Conservation (phyloP, 352 stramenopile genomes). For the Globisporangium polare region DNA sequence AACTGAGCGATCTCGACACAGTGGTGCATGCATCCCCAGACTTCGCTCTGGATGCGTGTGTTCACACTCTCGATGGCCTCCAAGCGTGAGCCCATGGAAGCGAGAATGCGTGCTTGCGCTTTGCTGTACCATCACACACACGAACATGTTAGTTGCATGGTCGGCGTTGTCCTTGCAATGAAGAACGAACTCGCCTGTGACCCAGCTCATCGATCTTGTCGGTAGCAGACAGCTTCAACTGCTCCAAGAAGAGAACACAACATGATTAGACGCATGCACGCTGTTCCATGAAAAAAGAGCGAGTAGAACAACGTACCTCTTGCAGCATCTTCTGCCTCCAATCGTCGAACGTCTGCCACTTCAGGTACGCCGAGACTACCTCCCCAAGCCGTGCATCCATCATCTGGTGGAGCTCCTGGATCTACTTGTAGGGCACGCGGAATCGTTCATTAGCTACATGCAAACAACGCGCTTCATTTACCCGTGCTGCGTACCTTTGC, state of each 20-base stretch:
- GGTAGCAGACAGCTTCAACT: constrained; percentile 49
- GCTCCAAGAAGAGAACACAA: not conserved
- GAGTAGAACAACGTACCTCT: constrained; percentile 34
- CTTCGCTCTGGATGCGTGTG: constrained; percentile 63
- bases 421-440: constrained; percentile 5
- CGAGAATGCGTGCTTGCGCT: constrained; percentile 57
- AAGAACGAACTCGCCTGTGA: constrained; percentile 37
- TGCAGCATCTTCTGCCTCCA: constrained; percentile 81
- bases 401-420: constrained; percentile 39
- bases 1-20: constrained; percentile 82
- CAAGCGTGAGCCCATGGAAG: constrained; percentile 65
- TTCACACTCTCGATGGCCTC: constrained; percentile 55
- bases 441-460: not conserved
- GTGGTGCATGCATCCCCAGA: constrained; percentile 79
- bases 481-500: too few species aligned
- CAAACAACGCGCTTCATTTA: too few species aligned
- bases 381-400: constrained; percentile 47
- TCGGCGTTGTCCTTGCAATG: too few species aligned
- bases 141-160: not conserved
- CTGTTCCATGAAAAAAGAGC: not conserved
- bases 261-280: not conserved
- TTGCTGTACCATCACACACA: constrained; percentile 32
- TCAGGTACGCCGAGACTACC: constrained; percentile 59
- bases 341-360: constrained; percentile 73
- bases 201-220: constrained; percentile 75